These are phyloP conservation scores for Trichomonascaceae sp. DNA, from an alignment of 1,139 yeast genomes.

Conservation along the genomic window DNA sequence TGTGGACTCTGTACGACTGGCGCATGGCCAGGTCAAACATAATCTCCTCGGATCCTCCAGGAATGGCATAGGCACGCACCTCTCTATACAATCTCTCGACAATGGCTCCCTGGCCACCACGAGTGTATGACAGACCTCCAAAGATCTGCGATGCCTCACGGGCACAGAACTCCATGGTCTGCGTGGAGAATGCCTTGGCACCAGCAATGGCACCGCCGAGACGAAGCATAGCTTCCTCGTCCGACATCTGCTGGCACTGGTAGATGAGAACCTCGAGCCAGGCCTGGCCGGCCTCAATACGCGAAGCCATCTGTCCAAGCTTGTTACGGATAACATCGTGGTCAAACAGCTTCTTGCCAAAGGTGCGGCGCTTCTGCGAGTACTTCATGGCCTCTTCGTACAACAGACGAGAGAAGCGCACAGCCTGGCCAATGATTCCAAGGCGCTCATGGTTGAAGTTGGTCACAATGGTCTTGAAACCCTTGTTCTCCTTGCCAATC, in stretches of 20 bases:
- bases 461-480: constrained; percentile 33
- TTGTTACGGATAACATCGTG: constrained; percentile 33
- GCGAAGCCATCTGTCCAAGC: constrained; percentile 31
- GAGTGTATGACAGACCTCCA: constrained; percentile 33
- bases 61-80: constrained; percentile 32
- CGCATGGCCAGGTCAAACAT: constrained; percentile 31
- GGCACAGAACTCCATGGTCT: constrained; percentile 30
- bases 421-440: constrained; percentile 30
- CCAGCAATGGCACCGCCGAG: constrained; percentile 36
- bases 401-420: constrained; percentile 30
- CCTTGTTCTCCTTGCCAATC: constrained; percentile 31
- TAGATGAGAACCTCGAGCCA: constrained; percentile 28
- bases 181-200: constrained; percentile 30
- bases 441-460: constrained; percentile 34
- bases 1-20: constrained; percentile 29
- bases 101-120: constrained; percentile 32
- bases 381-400: constrained; percentile 31
- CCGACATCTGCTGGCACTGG: constrained; percentile 26
- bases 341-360: constrained; percentile 30
- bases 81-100: constrained; percentile 33
- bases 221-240: constrained; percentile 28
- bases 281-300: constrained; percentile 28
- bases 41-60: constrained; percentile 35
- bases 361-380: constrained; percentile 31
- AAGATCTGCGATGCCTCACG: constrained; percentile 34